Base-by-base conservation (phyloP, 2,329 filamentous ascomycete species). In the Ceratocystis harringtonii region DNA sequence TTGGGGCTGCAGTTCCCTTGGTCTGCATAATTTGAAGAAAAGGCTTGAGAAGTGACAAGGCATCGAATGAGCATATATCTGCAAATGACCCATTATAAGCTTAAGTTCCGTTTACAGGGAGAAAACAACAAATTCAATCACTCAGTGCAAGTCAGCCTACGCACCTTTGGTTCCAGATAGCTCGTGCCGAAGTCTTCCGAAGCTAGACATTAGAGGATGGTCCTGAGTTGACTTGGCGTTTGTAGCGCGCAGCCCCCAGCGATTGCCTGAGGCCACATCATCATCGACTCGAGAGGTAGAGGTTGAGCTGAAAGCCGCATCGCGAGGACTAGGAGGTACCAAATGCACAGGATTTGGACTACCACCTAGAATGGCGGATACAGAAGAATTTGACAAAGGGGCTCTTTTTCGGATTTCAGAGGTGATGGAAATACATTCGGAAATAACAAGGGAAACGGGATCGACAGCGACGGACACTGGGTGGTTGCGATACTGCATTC, bases 321-420 rank as follows among this genome's bases (percentile, higher is more conserved):
- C 61, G 5, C 19, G 58, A 36, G 77, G 75, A 63, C 75, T 78
- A 3, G 79, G 76, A 10, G 78, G 78, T 1, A 78, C 80, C 3
- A 84, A 76, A 65, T 81, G 79, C 65, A 84, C 75, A 5, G 81
- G 76, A 68, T 82, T 85, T 30, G 83, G 84, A 68, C 79, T 83
- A 69, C 90, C 90, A 62, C 94, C 94, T 41, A 99, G 81, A 68
- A 99, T 99, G 64, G 92, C 92, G 45, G 94, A 91, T 57, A 99
- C 94, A 4, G 92, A 96, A 12, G 92, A 96, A 74, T 97, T 92
- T 61, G 91, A 90, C 81, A 92, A 97, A 69, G 94, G 88, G 69
- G 91, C 89, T 82, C 96, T 88, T 78, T 99, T 99, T 72, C 95
- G 92, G 83, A 99, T 96, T 68, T 92, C 91, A 68, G 92, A 96